Evolutionary conservation across 805 yeast genomes (phyloP).

Genomic region (Soucietia sequanensis): DNA sequence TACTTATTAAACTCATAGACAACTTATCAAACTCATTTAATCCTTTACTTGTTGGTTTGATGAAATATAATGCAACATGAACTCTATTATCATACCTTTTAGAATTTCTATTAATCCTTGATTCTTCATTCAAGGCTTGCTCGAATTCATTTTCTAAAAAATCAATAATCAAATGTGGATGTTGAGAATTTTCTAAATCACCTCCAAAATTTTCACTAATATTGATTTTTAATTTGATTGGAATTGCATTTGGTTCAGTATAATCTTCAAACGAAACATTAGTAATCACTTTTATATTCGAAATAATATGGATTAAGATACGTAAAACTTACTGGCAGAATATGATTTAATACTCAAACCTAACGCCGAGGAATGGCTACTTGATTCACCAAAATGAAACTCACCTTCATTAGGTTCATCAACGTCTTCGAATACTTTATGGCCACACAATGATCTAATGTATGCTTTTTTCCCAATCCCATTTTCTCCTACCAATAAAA

Average conservation of each 20-base stretch:
- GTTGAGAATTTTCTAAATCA: constrained; percentile 17
- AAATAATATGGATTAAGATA: too few species aligned
- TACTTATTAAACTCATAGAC: constrained; percentile 67
- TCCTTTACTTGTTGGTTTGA: constrained; percentile 66
- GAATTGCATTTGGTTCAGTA: constrained; percentile 15
- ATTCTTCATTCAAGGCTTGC: constrained; percentile 66
- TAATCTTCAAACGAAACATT: too few species aligned
- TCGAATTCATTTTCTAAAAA: constrained; percentile 78
- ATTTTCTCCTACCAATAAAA: constrained; percentile 37
- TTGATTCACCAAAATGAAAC: too few species aligned
- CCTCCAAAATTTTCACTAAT: constrained; percentile 25
- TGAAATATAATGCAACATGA: constrained; percentile 79
- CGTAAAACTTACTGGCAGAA: too few species aligned
- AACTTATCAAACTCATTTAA: constrained; percentile 67
- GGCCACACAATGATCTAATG: constrained; percentile 71
- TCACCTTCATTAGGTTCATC: not conserved
- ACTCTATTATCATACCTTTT: constrained; percentile 57
- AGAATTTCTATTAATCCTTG: constrained; percentile 18
- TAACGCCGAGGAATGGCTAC: too few species aligned
- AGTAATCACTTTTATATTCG: too few species aligned
- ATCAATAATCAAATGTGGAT: constrained; percentile 42
- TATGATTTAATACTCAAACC: too few species aligned
- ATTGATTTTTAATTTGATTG: constrained; percentile 18
- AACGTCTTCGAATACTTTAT: constrained; percentile 13
- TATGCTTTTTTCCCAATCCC: constrained; percentile 69